Percentiles rank a stretch among this genome's conserved stretches.
These are phyloP conservation scores for Lobulomyces angularis DNA, from an alignment of 192 early-diverging fungal species.

Conservation along the genomic window DNA sequence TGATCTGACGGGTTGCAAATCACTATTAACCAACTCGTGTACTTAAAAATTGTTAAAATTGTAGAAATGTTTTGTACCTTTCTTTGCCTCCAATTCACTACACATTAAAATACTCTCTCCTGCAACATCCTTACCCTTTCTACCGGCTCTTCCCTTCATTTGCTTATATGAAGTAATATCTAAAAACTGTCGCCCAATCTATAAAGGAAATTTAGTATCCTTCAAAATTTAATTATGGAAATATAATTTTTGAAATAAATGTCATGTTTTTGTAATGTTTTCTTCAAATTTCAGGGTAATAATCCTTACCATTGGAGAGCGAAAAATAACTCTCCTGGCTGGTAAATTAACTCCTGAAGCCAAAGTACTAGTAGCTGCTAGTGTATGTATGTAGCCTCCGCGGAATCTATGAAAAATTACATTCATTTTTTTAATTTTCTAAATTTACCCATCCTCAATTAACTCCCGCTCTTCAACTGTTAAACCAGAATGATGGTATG, in stretches of 20 bases:
- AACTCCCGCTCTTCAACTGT: slow-evolving; percentile 20
- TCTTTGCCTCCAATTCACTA: slow-evolving; percentile 7
- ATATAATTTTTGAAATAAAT: too few species aligned
- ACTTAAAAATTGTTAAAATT: too few species aligned
- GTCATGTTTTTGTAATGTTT: too few species aligned
- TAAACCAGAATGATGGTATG: slow-evolving; percentile 23
- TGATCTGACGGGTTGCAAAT: slow-evolving; percentile 20
- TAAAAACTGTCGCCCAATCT: slow-evolving; percentile 13
- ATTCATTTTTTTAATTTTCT: slow-evolving; percentile 21
- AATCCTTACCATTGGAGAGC: slow-evolving; percentile 16
- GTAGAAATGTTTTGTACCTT: too few species aligned
- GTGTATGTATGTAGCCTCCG: slow-evolving; percentile 13
- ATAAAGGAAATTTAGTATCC: too few species aligned
- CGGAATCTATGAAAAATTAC: slow-evolving; percentile 27
- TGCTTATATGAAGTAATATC: slow-evolving; percentile 14
- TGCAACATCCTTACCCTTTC: slow-evolving; percentile 22
- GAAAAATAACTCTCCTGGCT: slow-evolving; percentile 23
- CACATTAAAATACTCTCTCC: slow-evolving; percentile 25
- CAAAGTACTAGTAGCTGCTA: slow-evolving; percentile 22
- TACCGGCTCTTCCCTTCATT: slow-evolving; percentile 26
- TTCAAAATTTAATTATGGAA: slow-evolving; percentile 3
- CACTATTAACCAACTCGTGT: slow-evolving; percentile 6
- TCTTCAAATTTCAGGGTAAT: too few species aligned
- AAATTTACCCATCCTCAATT: slow-evolving; percentile 23
- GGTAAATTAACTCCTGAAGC: slow-evolving; percentile 27